phyloP scores from a whole-genome alignment of 2,329 filamentous ascomycete genomes.

The Elsinoe perseae region DNA sequence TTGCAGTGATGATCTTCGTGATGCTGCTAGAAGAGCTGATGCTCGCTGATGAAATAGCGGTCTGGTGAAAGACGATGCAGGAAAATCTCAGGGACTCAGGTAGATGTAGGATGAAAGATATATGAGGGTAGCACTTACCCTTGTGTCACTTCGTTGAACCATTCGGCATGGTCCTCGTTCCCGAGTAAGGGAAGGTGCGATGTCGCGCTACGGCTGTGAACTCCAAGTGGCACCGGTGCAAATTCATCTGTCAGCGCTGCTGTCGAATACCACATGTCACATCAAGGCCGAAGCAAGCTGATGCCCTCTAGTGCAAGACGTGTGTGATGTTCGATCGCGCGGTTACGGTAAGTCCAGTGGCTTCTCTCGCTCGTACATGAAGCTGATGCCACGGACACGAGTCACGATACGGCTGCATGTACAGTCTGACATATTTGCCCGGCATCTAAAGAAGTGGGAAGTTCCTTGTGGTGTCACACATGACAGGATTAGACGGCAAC shows the following conservation, averaged over 20 bases:
- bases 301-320: no score
- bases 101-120: not conserved
- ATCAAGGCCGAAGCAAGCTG: no score
- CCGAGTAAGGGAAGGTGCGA: not conserved
- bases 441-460: no score
- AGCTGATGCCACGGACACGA: not conserved
- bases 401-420: not conserved
- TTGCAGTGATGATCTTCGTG: not conserved
- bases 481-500: not conserved
- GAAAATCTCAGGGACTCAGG: conserved; percentile 10
- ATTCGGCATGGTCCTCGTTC: not conserved
- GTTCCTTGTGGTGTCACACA: no score
- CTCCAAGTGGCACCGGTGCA: not conserved
- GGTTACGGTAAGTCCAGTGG: no score
- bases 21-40: conserved; percentile 1
- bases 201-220: not conserved
- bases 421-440: no score
- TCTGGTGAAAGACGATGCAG: not conserved
- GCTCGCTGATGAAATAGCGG: conserved; percentile 7
- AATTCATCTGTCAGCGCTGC: not conserved
- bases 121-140: conserved; percentile 3
- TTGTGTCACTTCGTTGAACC: not conserved
- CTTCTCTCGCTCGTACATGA: no score
- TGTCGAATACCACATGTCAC: no score
- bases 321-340: no score